Percentiles rank a stretch among this genome's conserved stretches.
Evolutionary conservation across 1,284 basidiomycete genomes (phyloP).

Genomic region (Irpex lacteus): DNA sequence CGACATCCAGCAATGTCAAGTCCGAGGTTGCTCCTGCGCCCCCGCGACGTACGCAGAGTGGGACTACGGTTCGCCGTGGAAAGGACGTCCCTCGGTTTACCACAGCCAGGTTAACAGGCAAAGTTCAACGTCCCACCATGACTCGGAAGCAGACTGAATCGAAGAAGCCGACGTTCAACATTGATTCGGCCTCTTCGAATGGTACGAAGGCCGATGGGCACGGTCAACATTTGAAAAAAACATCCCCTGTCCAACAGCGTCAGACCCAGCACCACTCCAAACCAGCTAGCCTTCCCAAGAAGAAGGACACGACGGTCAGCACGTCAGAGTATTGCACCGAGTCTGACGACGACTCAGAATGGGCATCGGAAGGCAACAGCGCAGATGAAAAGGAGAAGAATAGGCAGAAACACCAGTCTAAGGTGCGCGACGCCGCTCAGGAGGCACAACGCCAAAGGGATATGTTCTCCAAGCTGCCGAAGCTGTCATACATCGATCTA

Average conservation of each 20-base stretch:
- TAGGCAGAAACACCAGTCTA: conserved; percentile 30
- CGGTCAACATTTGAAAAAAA: conserved; percentile 8
- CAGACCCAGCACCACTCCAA: conserved; percentile 4
- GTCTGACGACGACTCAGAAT: conserved; percentile 51
- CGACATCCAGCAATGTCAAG: conserved; percentile 37
- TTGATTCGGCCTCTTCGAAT: conserved; percentile 55
- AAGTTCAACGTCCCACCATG: conserved; percentile 7
- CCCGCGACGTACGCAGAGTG: conserved; percentile 13
- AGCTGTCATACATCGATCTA: conserved; percentile 44
- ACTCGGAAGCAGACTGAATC: conserved; percentile 17
- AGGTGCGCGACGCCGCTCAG: conserved; percentile 44
- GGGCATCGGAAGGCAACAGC: conserved; percentile 47
- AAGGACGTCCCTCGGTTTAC: conserved; percentile 9
- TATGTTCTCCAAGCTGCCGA: conserved; percentile 77
- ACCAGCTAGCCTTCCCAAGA: neutral
- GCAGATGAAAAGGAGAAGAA: conserved; percentile 20
- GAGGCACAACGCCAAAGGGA: conserved; percentile 72
- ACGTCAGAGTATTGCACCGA: conserved; percentile 41
- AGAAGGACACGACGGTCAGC: conserved; percentile 29
- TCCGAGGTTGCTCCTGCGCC: conserved; percentile 18
- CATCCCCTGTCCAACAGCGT: conserved; percentile 5
- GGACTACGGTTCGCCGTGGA: conserved; percentile 14
- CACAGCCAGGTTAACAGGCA: neutral
- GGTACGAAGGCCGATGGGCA: conserved; percentile 30
- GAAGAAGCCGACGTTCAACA: conserved; percentile 47